Conservation (phyloP, 257 asterid species). For the Solanum stenotomum region DNA sequence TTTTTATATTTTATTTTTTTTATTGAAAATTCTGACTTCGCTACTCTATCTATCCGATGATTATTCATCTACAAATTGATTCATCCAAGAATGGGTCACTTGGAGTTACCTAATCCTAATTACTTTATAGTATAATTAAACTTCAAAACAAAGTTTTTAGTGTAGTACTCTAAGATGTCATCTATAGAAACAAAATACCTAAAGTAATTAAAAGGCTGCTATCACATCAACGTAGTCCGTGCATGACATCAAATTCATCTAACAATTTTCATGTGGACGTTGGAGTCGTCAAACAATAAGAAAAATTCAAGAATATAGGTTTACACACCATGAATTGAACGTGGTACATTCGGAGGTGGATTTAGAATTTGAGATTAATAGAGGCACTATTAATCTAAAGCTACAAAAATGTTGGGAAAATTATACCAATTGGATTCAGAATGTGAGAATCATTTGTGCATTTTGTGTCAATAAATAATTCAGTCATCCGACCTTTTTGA, state of each 20-base stretch:
- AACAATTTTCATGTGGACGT: neutral
- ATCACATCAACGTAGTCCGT: neutral
- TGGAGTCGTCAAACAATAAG: neutral
- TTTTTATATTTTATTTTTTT: too few relatives aligned
- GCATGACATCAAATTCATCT: neutral
- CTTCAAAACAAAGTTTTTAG: neutral
- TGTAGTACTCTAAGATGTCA: neutral
- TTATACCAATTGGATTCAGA: too few relatives aligned
- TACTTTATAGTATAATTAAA: neutral
- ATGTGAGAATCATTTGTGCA: too few relatives aligned
- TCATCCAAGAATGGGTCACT: neutral
- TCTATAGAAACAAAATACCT: neutral
- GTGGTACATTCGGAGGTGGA: neutral
- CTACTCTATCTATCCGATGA: too few relatives aligned
- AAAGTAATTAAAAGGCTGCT: neutral
- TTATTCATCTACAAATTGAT: neutral
- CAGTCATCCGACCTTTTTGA: too few relatives aligned
- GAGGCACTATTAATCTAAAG: too few relatives aligned
- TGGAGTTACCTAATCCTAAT: neutral
- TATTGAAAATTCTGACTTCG: neutral
- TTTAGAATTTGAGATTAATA: too few relatives aligned
- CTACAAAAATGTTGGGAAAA: neutral
- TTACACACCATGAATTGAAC: neutral
- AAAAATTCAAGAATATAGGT: neutral
- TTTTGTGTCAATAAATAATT: too few relatives aligned